A percentile compares a stretch with the other conserved stretches of the same genome.
Conservation (phyloP, 768 basidiomycete genomes). For the Mrakia frigida region DNA sequence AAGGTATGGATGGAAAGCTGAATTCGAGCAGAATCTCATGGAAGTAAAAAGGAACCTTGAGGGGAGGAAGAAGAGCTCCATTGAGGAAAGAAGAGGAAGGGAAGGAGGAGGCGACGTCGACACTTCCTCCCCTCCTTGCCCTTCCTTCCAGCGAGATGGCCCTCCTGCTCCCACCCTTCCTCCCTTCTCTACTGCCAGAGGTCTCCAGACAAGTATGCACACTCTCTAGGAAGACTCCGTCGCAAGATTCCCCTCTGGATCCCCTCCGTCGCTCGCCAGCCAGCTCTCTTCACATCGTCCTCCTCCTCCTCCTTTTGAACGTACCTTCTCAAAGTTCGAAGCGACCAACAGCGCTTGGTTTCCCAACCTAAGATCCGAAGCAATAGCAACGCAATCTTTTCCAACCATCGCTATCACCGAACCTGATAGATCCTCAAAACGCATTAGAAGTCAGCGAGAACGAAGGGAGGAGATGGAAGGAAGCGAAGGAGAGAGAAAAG, state of each 20-base stretch:
- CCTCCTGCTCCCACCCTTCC: too few relatives aligned
- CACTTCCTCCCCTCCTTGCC: not conserved
- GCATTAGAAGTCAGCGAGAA: not conserved
- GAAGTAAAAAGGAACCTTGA: not conserved
- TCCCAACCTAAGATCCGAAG: constrained; percentile 86
- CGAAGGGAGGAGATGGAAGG: not conserved
- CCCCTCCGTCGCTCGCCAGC: not conserved
- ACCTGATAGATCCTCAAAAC: constrained; percentile 48
- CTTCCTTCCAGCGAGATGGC: constrained; percentile 1
- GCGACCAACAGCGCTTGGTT: constrained; percentile 80
- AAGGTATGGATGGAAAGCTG: not conserved
- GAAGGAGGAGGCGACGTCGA: not conserved
- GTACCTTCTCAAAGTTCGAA: constrained; percentile 88
- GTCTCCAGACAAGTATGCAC: too few relatives aligned
- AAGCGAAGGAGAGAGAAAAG: not conserved
- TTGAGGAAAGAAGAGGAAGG: not conserved
- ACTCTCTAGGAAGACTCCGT: too few relatives aligned
- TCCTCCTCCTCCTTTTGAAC: not conserved
- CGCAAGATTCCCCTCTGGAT: too few relatives aligned
- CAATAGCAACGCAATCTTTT: constrained; percentile 97
- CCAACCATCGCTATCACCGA: constrained; percentile 99
- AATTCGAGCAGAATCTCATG: not conserved
- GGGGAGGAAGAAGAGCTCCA: not conserved
- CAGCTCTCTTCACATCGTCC: not conserved
- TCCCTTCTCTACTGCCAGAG: too few relatives aligned